Percentiles rank a stretch among this genome's conserved stretches.
phyloP scores from a whole-genome alignment of 805 yeast species.

The Lipomyces orientalis region DNA sequence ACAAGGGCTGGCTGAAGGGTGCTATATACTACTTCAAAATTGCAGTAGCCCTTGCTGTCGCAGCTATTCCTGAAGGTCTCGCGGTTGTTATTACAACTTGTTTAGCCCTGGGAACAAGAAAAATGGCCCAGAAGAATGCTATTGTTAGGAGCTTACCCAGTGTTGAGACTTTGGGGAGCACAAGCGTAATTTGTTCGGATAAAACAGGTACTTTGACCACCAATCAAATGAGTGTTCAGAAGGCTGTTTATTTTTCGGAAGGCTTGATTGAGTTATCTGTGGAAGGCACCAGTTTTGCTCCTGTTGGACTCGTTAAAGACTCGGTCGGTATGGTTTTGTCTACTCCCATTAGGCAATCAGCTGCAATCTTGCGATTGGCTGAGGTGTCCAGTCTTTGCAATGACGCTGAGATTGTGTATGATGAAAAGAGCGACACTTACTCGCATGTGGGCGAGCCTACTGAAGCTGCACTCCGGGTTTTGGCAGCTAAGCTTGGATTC shows the following conservation, averaged over 20 bases:
- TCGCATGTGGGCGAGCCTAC: conserved; percentile 59
- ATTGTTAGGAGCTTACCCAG: conserved; percentile 55
- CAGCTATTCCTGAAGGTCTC: conserved; percentile 58
- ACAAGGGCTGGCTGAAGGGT: conserved; percentile 51
- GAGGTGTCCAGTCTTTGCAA: conserved; percentile 52
- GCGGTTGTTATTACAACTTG: conserved; percentile 60
- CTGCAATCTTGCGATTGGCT: conserved; percentile 45
- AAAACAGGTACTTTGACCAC: conserved; percentile 57
- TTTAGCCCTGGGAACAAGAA: conserved; percentile 55
- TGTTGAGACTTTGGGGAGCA: conserved; percentile 65
- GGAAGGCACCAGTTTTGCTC: conserved; percentile 45
- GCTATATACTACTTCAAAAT: conserved; percentile 59
- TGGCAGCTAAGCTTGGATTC: conserved; percentile 48
- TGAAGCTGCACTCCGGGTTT: conserved; percentile 56
- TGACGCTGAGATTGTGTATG: conserved; percentile 44
- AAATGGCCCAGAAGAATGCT: conserved; percentile 54
- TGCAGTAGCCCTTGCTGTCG: conserved; percentile 55
- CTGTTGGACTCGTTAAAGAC: conserved; percentile 38
- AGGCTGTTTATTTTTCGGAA: conserved; percentile 45
- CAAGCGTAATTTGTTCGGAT: conserved; percentile 60
- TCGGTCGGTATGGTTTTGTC: conserved; percentile 40
- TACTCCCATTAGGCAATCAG: conserved; percentile 19
- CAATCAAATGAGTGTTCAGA: conserved; percentile 45
- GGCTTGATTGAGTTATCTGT: conserved; percentile 48
- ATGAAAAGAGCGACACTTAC: conserved; percentile 45